Base-by-base conservation (phyloP, 805 yeast genomes). In the Candida alai region DNA sequence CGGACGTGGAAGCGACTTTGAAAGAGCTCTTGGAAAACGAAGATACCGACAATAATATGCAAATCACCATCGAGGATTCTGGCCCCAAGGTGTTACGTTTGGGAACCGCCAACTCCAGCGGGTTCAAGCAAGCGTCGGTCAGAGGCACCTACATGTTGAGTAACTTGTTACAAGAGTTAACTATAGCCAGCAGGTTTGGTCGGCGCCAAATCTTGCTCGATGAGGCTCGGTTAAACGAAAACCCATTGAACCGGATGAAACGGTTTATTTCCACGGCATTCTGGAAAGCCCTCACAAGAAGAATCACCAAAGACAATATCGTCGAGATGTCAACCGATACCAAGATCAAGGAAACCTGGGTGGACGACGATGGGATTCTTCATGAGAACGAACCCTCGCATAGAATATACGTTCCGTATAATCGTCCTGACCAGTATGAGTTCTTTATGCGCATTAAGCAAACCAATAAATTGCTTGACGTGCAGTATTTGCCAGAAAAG, bases 81-180 rank as follows among this genome's bases (percentile, higher is more conserved):
- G 61, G 61, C 2, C 62, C 62, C 4, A 56, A 56, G 34, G 59
- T 56, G 11, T 45, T 55, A 30, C 42, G 50, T 21, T 42, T 54
- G 24, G 61, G 62, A n/a, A 86, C 97, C 2, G 86, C 80, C 23
- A 84, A 84, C 52, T 86, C 95, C 3, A 76, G 79, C 48, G 97
- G 96, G 1, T 85, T 61, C 60, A 79, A 76, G 24, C 80, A 75
- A 45, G 73, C 74, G 35, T 84, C 80, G 40, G 71, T 88, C 36
- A 65, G 95, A 39, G 97, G 97, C 3, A 88, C 96, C 0, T 88
- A 88, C 52, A 84, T 84, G 89, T 62, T 88, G 31, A 80, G 93
- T 0, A 89, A 89, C 56, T 60, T 89, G 24, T 67, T 88, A 36
- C 96, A 88, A 61, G 97, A 88, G 58, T 67, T 88, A 44, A 86